These are phyloP conservation scores for Spiromastix sp. DNA, from an alignment of 2,329 filamentous ascomycete genomes.

Conservation along the genomic window DNA sequence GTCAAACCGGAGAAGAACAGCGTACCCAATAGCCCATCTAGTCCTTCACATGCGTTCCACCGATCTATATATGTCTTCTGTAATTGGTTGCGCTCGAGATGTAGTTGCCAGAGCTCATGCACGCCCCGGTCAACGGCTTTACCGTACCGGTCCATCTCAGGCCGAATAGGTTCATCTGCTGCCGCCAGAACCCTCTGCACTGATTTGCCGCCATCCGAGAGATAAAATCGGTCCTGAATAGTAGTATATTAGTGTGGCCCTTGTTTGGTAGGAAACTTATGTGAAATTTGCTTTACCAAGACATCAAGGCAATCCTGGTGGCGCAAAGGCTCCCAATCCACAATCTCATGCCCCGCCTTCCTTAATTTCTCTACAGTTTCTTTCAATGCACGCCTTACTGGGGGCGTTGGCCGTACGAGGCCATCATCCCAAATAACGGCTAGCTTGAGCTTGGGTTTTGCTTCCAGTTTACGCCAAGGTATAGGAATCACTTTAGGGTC, in stretches of 20 bases:
- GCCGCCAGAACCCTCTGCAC: constrained; percentile 16
- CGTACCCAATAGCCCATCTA: constrained; percentile 18
- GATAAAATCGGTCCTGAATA: constrained; percentile 22
- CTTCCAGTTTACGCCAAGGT: constrained; percentile 26
- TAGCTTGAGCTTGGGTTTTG: constrained; percentile 24
- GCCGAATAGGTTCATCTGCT: constrained; percentile 29
- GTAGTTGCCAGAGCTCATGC: constrained; percentile 40
- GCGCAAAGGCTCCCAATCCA: constrained; percentile 36
- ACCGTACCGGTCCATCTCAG: constrained; percentile 39
- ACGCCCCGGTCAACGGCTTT: constrained; percentile 34
- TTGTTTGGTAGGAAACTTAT: background rate
- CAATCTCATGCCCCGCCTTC: constrained; percentile 27
- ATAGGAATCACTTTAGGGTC: constrained; percentile 30
- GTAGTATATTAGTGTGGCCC: background rate
- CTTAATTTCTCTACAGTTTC: constrained; percentile 24
- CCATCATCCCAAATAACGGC: constrained; percentile 29
- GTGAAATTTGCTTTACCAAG: constrained; percentile 22
- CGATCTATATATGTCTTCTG: constrained; percentile 14
- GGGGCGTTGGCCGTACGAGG: constrained; percentile 46
- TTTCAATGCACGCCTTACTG: constrained; percentile 26
- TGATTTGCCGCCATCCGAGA: constrained; percentile 42
- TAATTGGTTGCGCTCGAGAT: constrained; percentile 30
- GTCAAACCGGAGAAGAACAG: background rate
- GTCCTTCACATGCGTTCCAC: constrained; percentile 39
- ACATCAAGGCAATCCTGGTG: constrained; percentile 34